phyloP scores from a whole-genome alignment of 2,329 filamentous ascomycete genomes.

The Pseudohalonectria lignicola region DNA sequence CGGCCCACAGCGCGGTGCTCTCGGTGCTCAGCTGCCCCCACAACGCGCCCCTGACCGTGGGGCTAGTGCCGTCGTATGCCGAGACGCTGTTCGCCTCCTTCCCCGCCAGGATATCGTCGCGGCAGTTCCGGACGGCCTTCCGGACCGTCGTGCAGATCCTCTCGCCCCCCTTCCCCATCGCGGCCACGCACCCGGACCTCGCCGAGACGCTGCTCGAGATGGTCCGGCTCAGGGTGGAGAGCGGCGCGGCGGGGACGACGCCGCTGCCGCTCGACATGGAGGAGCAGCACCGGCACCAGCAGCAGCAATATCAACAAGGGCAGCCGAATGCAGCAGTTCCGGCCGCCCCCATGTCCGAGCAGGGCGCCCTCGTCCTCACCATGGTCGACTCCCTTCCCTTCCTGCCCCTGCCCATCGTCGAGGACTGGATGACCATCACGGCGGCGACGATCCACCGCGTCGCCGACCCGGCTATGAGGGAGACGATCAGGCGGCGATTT shows the following conservation, averaged over 20 bases:
- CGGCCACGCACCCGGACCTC: constrained; percentile 63
- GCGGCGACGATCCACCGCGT: constrained; percentile 59
- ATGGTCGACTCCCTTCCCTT: constrained; percentile 71
- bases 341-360: constrained; percentile 51
- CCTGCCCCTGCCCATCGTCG: constrained; percentile 56
- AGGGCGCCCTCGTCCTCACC: constrained; percentile 64
- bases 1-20: constrained; percentile 73
- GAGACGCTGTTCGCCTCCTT: constrained; percentile 72
- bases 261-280: constrained; percentile 28
- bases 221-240: constrained; percentile 52
- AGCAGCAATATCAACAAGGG: no score
- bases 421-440: constrained; percentile 69
- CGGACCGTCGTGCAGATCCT: constrained; percentile 75
- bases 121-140: constrained; percentile 84
- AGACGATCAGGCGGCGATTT: constrained; percentile 58
- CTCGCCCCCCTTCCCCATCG: constrained; percentile 66
- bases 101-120: constrained; percentile 63
- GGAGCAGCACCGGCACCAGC: constrained; percentile 22
- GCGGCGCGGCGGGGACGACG: constrained; percentile 35
- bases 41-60: constrained; percentile 58
- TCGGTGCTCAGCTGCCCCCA: constrained; percentile 72
- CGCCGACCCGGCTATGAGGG: constrained; percentile 47
- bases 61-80: constrained; percentile 73
- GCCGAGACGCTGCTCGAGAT: constrained; percentile 74
- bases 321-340: constrained; percentile 8